These are phyloP conservation scores for Exophiala sideris DNA, from an alignment of 2,329 filamentous ascomycete genomes.

Conservation along the genomic window DNA sequence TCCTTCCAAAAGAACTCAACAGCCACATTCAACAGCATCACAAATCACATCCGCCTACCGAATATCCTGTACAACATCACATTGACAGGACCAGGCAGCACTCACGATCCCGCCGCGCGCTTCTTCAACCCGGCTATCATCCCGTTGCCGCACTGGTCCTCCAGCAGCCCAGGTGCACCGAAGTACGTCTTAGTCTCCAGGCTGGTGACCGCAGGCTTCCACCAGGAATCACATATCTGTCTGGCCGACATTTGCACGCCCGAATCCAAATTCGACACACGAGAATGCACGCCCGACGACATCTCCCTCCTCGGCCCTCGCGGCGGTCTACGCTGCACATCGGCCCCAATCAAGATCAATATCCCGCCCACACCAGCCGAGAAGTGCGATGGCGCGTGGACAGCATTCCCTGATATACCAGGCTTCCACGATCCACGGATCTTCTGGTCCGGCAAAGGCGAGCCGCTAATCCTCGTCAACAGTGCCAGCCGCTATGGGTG, in stretches of 20 bases:
- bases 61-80: constrained; percentile 37
- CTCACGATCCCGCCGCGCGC: constrained; percentile 14
- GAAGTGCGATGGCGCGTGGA: constrained; percentile 34
- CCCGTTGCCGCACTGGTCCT: constrained; percentile 37
- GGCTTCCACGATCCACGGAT: constrained; percentile 42
- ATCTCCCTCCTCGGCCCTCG: constrained; percentile 31
- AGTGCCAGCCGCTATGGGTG: constrained; percentile 34
- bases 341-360: constrained; percentile 32
- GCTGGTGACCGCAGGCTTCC: constrained; percentile 35
- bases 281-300: constrained; percentile 34
- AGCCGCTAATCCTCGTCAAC: constrained; percentile 39
- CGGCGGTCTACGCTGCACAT: constrained; percentile 36
- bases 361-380: constrained; percentile 40
- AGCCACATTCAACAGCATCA: constrained; percentile 32
- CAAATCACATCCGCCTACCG: constrained; percentile 35
- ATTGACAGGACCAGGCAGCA: constrained; percentile 28
- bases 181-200: constrained; percentile 39
- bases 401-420: constrained; percentile 36
- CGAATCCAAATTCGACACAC: constrained; percentile 25
- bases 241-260: constrained; percentile 38
- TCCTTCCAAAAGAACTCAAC: constrained; percentile 25
- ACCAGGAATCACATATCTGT: constrained; percentile 39
- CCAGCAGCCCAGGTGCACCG: constrained; percentile 21
- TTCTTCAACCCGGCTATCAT: constrained; percentile 41
- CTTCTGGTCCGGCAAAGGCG: constrained; percentile 40